Percentiles rank a stretch among this genome's conserved stretches.
phyloP scores from a whole-genome alignment of 495 filamentous ascomycete species.

The Astrocystis sublimbata region DNA sequence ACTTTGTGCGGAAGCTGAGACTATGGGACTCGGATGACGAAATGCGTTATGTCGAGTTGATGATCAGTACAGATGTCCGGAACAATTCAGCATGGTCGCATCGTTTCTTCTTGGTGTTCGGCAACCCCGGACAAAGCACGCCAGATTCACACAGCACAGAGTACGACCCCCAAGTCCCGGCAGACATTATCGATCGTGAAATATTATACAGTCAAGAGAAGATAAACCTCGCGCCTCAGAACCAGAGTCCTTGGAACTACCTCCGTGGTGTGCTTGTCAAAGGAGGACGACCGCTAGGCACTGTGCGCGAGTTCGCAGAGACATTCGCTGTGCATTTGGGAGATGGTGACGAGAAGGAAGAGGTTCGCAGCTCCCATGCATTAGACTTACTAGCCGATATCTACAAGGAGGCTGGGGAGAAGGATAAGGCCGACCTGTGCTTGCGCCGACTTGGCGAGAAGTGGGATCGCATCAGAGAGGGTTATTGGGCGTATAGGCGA shows the following conservation, averaged over 20 bases:
- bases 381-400: constrained; percentile 86
- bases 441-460: constrained; percentile 73
- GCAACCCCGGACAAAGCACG: constrained; percentile 55
- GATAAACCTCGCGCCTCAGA: constrained; percentile 82
- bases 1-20: constrained; percentile 79
- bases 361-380: constrained; percentile 78
- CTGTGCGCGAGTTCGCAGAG: constrained; percentile 63
- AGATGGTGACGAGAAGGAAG: constrained; percentile 44
- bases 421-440: constrained; percentile 61
- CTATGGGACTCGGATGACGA: constrained; percentile 61
- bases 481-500: constrained; percentile 88
- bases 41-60: constrained; percentile 63
- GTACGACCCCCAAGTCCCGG: constrained; percentile 52
- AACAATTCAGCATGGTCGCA: constrained; percentile 99
- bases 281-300: constrained; percentile 55
- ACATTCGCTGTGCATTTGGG: constrained; percentile 61
- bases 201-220: constrained; percentile 68
- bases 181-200: constrained; percentile 71
- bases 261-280: constrained; percentile 73
- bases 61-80: constrained; percentile 76
- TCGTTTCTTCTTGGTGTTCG: constrained; percentile 87
- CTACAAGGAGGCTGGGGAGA: constrained; percentile 62
- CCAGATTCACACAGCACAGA: constrained; percentile 47
- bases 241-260: constrained; percentile 92
- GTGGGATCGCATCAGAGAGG: constrained; percentile 87